These are phyloP conservation scores for Phytophthora litchii DNA, from an alignment of 352 stramenopile species.

Conservation along the genomic window DNA sequence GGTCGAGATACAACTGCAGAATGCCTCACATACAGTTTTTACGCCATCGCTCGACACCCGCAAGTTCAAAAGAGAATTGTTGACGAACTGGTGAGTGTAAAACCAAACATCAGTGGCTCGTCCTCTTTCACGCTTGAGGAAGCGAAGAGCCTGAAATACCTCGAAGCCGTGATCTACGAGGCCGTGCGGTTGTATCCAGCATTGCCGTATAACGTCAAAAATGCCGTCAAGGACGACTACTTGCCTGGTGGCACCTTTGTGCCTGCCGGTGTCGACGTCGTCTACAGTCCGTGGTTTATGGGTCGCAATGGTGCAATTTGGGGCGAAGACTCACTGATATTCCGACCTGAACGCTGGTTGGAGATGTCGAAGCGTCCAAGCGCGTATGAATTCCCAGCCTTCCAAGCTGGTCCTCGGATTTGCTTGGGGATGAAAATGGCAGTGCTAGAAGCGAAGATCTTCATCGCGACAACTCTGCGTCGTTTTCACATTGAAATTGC, in stretches of 20 bases:
- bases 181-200: constrained; percentile 75
- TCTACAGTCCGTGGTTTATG: constrained; percentile 84
- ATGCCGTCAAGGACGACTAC: constrained; percentile 62
- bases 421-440: constrained; percentile 82
- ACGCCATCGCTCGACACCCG: constrained; percentile 65
- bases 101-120: neutral
- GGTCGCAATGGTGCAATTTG: constrained; percentile 59
- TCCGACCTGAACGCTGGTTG: constrained; percentile 75
- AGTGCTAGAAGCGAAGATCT: constrained; percentile 68
- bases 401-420: constrained; percentile 68
- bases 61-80: constrained; percentile 60
- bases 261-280: constrained; percentile 56
- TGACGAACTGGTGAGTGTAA: constrained; percentile 43
- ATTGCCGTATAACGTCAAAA: constrained; percentile 80
- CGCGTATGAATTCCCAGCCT: constrained; percentile 74
- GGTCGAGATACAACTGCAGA: constrained; percentile 83
- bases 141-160: constrained; percentile 68
- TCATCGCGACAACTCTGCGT: constrained; percentile 52
- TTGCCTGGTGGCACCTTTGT: constrained; percentile 79
- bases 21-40: constrained; percentile 81
- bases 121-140: constrained; percentile 52
- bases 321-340: constrained; percentile 52
- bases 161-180: constrained; percentile 75
- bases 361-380: constrained; percentile 60
- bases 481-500: constrained; percentile 55